Conservation (phyloP, 345 rosid genomes). For the Turritis glabra region DNA sequence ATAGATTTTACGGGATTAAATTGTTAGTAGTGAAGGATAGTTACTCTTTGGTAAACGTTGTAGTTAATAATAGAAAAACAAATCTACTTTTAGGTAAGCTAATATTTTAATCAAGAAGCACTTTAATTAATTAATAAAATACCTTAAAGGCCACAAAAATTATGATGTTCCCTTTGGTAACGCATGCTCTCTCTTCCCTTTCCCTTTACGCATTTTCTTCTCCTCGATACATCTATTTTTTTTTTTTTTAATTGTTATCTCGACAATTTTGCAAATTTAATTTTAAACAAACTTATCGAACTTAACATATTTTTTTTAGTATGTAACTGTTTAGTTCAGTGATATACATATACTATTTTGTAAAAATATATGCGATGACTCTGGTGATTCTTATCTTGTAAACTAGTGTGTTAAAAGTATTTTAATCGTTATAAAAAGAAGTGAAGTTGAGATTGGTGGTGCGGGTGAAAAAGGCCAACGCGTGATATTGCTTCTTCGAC, state of each 20-base stretch:
- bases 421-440: constrained; percentile 10
- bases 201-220: constrained; percentile 36
- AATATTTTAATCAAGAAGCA: constrained; percentile 30
- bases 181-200: constrained; percentile 38
- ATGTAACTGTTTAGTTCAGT: neutral
- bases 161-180: constrained; percentile 39
- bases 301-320: neutral
- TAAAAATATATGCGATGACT: neutral
- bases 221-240: neutral
- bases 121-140: constrained; percentile 21
- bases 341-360: neutral
- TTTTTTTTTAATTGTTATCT: neutral
- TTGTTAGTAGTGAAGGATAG: neutral
- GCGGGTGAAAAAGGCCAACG: constrained; percentile 26
- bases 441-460: constrained; percentile 30
- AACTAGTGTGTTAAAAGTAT: neutral
- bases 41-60: constrained; percentile 1
- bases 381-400: neutral
- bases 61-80: neutral
- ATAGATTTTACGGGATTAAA: too few relatives aligned
- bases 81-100: constrained; percentile 26
- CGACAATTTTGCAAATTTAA: neutral
- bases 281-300: neutral
- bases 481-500: constrained; percentile 38
- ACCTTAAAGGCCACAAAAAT: constrained; percentile 38